These are phyloP conservation scores for Infundibulicybe gibba DNA, from an alignment of 768 basidiomycete genomes.

Conservation along the genomic window DNA sequence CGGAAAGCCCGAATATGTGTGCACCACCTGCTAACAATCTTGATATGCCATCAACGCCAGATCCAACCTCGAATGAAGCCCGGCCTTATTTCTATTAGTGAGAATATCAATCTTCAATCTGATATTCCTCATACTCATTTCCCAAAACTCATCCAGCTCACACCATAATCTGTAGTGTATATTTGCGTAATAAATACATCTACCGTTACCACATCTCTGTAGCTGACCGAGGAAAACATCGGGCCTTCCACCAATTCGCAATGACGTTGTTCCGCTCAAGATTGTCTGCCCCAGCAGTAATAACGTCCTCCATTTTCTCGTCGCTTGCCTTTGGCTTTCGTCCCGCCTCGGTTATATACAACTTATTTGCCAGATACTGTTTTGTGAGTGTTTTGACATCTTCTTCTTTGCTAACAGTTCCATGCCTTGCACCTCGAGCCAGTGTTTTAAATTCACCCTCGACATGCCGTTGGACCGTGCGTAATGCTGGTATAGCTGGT, in stretches of 20 bases:
- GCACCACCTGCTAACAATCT: too few species aligned
- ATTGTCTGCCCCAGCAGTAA: conserved; percentile 1
- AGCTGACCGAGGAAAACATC: conserved; percentile 1
- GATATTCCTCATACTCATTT: too few species aligned
- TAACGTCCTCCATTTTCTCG: not conserved
- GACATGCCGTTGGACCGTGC: conserved; percentile 12
- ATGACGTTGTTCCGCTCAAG: conserved; percentile 6
- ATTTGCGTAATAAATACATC: too few species aligned
- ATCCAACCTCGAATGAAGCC: too few species aligned
- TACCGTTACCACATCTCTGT: conserved; percentile 8
- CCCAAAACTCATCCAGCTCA: too few species aligned
- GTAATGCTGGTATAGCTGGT: conserved; percentile 13
- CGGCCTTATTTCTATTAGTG: too few species aligned
- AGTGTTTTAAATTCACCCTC: conserved; percentile 10
- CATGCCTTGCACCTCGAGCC: conserved; percentile 7
- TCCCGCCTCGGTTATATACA: not conserved
- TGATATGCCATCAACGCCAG: too few species aligned
- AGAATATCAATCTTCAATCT: too few species aligned
- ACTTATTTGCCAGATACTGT: not conserved
- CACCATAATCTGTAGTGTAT: too few species aligned
- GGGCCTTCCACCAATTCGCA: conserved; percentile 4
- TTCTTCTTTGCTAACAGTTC: conserved; percentile 8
- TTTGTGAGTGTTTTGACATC: conserved; percentile 8
- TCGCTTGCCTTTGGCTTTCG: not conserved
- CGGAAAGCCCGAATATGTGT: too few species aligned